phyloP scores from a whole-genome alignment of 2,329 filamentous ascomycete genomes.

The Monilinia polystroma region DNA sequence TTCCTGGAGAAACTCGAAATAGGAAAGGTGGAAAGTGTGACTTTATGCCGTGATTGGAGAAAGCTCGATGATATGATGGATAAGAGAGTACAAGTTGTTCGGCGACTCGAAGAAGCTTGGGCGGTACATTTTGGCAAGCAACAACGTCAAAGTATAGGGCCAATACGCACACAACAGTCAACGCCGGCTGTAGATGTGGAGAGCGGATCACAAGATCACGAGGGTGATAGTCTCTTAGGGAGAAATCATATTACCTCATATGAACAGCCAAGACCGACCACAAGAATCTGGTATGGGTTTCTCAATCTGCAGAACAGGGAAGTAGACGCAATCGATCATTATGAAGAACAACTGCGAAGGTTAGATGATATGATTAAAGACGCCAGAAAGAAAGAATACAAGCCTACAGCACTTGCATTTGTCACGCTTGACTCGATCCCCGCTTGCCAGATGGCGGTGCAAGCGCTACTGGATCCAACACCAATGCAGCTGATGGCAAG shows the following conservation, averaged over 20 bases:
- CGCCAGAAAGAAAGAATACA: slow-evolving; percentile 73
- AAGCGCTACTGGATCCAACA: slow-evolving; percentile 87
- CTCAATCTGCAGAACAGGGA: slow-evolving; percentile 68
- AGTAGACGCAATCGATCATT: slow-evolving; percentile 92
- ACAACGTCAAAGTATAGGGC: background rate
- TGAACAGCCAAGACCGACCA: slow-evolving; percentile 60
- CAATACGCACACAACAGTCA: slow-evolving; percentile 45
- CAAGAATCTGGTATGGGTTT: slow-evolving; percentile 75
- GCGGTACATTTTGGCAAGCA: slow-evolving; percentile 66
- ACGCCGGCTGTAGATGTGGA: slow-evolving; percentile 45
- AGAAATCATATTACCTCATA: slow-evolving; percentile 43
- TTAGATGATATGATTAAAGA: slow-evolving; percentile 72
- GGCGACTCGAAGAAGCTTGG: slow-evolving; percentile 80
- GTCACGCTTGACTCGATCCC: slow-evolving; percentile 97
- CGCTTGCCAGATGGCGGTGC: slow-evolving; percentile 90
- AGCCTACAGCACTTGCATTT: slow-evolving; percentile 81
- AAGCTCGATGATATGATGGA: slow-evolving; percentile 73
- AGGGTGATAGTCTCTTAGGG: slow-evolving; percentile 59
- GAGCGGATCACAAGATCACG: slow-evolving; percentile 49
- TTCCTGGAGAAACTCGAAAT: slow-evolving; percentile 87
- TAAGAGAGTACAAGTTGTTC: slow-evolving; percentile 62
- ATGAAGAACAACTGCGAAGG: slow-evolving; percentile 77
- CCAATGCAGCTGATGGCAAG: slow-evolving; percentile 84
- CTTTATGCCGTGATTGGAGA: slow-evolving; percentile 82
- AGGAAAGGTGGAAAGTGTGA: slow-evolving; percentile 85